Evolutionary conservation across 768 basidiomycete genomes (phyloP), one percentile per base, ranked within the genome.

Genomic region (Lepiota venenata): DNA sequence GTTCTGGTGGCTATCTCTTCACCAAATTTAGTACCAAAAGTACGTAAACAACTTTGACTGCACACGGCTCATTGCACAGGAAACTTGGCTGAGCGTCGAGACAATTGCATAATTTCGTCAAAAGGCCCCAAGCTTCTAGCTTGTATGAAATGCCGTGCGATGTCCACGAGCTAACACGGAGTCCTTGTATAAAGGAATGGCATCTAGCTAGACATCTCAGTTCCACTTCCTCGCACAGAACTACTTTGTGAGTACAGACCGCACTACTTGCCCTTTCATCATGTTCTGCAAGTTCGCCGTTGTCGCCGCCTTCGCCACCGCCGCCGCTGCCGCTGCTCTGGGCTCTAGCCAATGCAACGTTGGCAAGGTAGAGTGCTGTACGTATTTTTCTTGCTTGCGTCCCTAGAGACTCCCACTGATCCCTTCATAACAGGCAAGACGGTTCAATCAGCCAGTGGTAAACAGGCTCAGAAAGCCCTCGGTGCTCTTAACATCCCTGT

Each of bases 401-500:
- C 9, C 10, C 32, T 3, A 11, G 29, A n/a, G 21, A 11, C 12
- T 16, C 10, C 10, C 11, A 14, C 21, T 45, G 44, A 14, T 4
- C 1, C 16, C 32, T 46, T 18, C 15, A 9, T 32, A 11, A n/a
- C 3, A 46, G 45, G 45, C 45, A 25, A 46, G 29, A n/a, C 25
- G 12, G 32, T 47, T 21, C 32, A 47, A 10, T 11, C 8, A 18
- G 29, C 16, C 18, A 18, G 18, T 6, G 32, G 46, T 9, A 12
- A 47, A 8, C 32, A 32, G 20, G 18, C 32, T 6, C 18, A 16
- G 12, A 16, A 35, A 20, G 14, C 39, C 16, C 53, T 66, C 11
- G 22, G 59, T 9, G 58, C 50, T 46, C 43, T 56, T 44, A 35
- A 44, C 15, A 47, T 60, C 35, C 47, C 35, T 20, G n/a, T 61